Base-by-base conservation (phyloP, 2,329 filamentous ascomycete species). In the Neodidymelliopsis sp. region DNA sequence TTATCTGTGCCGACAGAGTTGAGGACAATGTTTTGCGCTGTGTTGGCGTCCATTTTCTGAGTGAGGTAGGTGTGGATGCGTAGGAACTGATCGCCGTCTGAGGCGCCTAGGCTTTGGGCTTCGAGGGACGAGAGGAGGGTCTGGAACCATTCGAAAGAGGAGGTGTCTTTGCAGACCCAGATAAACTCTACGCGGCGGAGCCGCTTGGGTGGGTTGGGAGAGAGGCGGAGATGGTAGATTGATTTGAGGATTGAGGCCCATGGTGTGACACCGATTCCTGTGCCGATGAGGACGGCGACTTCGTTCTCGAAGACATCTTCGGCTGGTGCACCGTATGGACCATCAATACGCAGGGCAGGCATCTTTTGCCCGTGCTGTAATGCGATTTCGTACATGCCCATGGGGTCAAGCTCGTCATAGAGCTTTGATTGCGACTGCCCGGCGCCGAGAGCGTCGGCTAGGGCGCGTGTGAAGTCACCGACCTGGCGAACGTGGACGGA, bases 121-220 rank as follows among this genome's bases (percentile, higher is more conserved):
- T 99, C 94, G 16, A 99, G 87, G 0, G 90, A 95, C 0, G 89
- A 90, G 12, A 99, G 83, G 1, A 99, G 85, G 1, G 89, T 91
- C 72, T 99, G 94, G 80, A 99, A 97, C 94, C 94, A 99, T 76
- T 97, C 94, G 67, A 99, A 99, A 0, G 92, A 96, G 24, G 84
- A 89, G 0, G 92, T 96, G 68, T 97, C 92, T 73, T 90, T 94
- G 82, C 93, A 97, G 40, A 97, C 88, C 94, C 94, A 99, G 78
- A 99, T 95, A 75, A 99, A 99, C 74, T 99, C 94, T 23, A 99
- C 93, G 72, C 94, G 88, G 51, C 91, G 89, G 35, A 99, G 86
- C 68, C 93, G 90, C 38, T 84, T 86, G 1, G 93, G 92, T 18
- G 92, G 90, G 77, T 97, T 94, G 6, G 93, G 92, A 12, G 87